Conservation (phyloP, 2,329 filamentous ascomycete species). For the Hirsutella rhossiliensis region DNA sequence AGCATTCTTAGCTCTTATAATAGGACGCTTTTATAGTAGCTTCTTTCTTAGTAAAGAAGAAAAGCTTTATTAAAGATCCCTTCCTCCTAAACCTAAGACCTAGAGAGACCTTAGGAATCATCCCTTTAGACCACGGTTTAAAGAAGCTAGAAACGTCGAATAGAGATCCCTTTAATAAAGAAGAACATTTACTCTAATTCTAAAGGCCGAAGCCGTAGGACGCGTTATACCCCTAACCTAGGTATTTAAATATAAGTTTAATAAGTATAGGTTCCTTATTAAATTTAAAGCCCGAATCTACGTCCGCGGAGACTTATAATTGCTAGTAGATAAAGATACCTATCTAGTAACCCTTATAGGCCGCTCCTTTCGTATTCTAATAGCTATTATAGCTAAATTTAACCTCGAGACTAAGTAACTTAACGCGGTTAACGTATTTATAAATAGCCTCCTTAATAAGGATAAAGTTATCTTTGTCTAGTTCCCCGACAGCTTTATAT, state of each 20-base stretch:
- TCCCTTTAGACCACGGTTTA: constrained; percentile 1
- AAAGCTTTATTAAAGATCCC: background rate
- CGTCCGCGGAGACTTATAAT: background rate
- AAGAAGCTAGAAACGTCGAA: constrained; percentile 1
- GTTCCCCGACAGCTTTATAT: too few species aligned
- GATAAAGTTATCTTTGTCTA: too few species aligned
- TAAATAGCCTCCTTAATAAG: too few species aligned
- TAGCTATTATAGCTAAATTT: too few species aligned
- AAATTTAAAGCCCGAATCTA: constrained; percentile 1
- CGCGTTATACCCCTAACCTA: background rate
- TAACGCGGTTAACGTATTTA: too few species aligned
- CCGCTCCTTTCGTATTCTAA: background rate
- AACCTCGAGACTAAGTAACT: too few species aligned
- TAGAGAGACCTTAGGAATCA: constrained; percentile 2
- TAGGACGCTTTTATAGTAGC: too few species aligned
- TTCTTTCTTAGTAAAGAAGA: too few species aligned
- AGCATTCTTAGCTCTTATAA: too few species aligned
- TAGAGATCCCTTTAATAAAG: background rate
- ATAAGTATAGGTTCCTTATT: constrained; percentile 2
- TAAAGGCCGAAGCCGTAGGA: background rate
- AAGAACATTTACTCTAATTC: constrained; percentile 1
- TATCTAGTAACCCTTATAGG: constrained; percentile 2
- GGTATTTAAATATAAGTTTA: background rate
- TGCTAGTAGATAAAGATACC: too few species aligned
- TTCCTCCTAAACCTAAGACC: constrained; percentile 2